Evolutionary conservation across 2,329 filamentous ascomycete genomes (phyloP), one percentile per base, ranked within the genome.

Genomic region (Capronia americana): DNA sequence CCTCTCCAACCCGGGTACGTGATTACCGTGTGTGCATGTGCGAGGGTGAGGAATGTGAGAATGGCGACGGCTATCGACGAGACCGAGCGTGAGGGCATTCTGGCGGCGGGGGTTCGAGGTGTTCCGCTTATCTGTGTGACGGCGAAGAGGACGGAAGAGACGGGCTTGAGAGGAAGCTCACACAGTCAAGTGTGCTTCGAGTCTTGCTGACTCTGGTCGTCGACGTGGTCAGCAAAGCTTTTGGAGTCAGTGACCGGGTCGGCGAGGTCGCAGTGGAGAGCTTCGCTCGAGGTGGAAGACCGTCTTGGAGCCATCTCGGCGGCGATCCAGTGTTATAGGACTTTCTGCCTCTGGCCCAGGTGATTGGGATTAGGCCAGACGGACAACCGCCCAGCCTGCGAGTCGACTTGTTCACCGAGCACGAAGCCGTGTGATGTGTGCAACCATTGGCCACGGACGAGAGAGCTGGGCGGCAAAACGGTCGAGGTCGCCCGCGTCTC

Each of bases 1-100:
- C 92, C 93, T 85, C 93, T 82, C 88, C 90, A 94, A 72, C 91
- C 91, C 0, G 92, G 93, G 76, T 96, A 96, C 69, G 89, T 89
- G 77, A 96, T 90, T 75, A 96, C 86, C n/a, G 86, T 91, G 77
- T 96, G 92, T 55, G 84, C 82, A 23, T 79, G 74, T 55, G 81
- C 69, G 28, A 78, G 73, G 34, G 76, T 71, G 61, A 79, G 77
- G 38, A 81, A 68, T 54, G 74, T 70, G 48, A 77, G 70, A n/a
- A 80, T 66, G 55, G 75, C 67, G 41, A 79, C 41, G 59, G 57
- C 48, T 46, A 67, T 56, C 54, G 58, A 41, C 30, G 61, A 57
- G 44, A 64, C 57, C 26, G 64, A 66, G 53, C 41, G 60, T 28
- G 64, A 62, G 24, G 57, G 58, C 71, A 73, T 73, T 24, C 23